phyloP scores from a whole-genome alignment of 2,329 filamentous ascomycete genomes.

The Nothophoma quercina region DNA sequence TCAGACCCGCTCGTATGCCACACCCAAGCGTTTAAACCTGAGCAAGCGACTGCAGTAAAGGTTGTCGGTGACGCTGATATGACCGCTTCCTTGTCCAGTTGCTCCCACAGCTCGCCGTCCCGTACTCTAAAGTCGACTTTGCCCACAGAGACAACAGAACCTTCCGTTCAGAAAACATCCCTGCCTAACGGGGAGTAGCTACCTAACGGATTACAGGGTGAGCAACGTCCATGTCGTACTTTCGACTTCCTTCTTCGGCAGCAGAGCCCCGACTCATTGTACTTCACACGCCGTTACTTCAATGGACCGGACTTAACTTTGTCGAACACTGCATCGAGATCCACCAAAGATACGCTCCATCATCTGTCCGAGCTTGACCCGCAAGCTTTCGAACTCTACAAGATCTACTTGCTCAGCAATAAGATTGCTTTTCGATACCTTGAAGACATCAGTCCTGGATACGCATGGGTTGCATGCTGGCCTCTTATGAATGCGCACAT shows the following conservation, averaged over 20 bases:
- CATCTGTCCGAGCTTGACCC: constrained; percentile 1
- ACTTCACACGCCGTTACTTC: constrained; percentile 3
- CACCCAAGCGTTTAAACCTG: neutral
- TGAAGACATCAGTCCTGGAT: neutral
- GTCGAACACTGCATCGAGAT: neutral
- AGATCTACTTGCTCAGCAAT: neutral
- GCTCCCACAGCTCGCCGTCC: neutral
- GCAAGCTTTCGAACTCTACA: neutral
- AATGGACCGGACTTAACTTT: neutral
- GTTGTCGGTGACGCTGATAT: too few relatives aligned
- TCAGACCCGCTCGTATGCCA: neutral
- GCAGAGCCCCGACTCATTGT: neutral
- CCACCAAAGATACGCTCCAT: neutral
- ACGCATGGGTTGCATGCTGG: neutral
- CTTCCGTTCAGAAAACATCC: too few relatives aligned
- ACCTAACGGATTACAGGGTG: neutral
- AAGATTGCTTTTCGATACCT: neutral
- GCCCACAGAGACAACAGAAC: too few relatives aligned
- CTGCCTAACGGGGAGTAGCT: too few relatives aligned
- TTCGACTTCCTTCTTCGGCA: neutral
- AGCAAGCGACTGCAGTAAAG: too few relatives aligned
- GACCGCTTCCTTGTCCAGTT: too few relatives aligned
- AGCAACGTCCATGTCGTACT: neutral
- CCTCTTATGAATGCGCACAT: constrained; percentile 3
- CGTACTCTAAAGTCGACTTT: neutral